Percentiles rank a stretch among this genome's conserved stretches.
Evolutionary conservation across 2,329 filamentous ascomycete genomes (phyloP).

Genomic region (Fusarium citri): DNA sequence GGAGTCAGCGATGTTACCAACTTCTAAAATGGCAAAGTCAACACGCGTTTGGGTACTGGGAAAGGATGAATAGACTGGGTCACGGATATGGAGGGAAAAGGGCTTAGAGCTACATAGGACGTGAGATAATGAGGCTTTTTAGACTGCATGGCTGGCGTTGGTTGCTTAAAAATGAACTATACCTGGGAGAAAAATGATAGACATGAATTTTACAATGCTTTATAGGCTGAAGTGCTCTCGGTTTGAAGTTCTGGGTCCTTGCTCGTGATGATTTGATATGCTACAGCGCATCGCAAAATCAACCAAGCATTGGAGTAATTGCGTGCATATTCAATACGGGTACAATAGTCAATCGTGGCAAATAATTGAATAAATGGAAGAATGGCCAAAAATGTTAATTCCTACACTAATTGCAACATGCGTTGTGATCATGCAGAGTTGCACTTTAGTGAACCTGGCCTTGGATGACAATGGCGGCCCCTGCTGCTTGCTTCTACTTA

Average conservation of each 20-base stretch:
- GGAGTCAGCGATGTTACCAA: constrained; percentile 24
- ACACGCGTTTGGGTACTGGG: not conserved
- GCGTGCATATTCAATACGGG: not conserved
- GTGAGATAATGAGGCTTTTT: constrained; percentile 34
- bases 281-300: not conserved
- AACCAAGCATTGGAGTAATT: rapidly evolving
- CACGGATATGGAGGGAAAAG: not conserved
- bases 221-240: constrained; percentile 32
- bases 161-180: constrained; percentile 35
- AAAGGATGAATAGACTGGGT: constrained; percentile 7
- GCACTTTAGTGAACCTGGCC: not conserved
- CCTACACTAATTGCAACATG: not conserved
- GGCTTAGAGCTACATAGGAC: constrained; percentile 33
- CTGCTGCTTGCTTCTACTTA: too few relatives aligned
- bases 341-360: not conserved
- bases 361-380: too few relatives aligned
- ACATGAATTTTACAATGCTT: constrained; percentile 22
- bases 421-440: not conserved
- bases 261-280: not conserved
- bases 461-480: not conserved
- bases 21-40: constrained; percentile 13
- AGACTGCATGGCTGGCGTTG: constrained; percentile 34
- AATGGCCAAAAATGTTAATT: too few relatives aligned
- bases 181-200: constrained; percentile 32
- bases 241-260: constrained; percentile 9